Percentiles rank a stretch among this genome's conserved stretches.
phyloP scores from a whole-genome alignment of 2,329 filamentous ascomycete species.

The Cordyceps pruinosa region DNA sequence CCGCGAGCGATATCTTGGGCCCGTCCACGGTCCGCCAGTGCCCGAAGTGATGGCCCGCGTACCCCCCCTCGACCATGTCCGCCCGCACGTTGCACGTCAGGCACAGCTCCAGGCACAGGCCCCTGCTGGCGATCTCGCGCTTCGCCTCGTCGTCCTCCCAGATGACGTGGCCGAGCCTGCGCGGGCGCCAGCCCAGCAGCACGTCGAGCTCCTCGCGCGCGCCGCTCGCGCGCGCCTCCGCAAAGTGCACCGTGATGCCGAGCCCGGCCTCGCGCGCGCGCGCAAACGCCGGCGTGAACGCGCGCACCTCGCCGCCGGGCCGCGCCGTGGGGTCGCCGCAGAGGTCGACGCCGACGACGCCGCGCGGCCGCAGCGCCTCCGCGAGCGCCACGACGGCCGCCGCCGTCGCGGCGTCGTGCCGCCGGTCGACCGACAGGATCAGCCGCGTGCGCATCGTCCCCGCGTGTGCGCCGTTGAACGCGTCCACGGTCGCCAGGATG shows the following conservation, averaged over 20 bases:
- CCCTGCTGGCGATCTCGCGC: constrained; percentile 41
- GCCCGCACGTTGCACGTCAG: constrained; percentile 76
- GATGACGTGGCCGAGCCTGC: constrained; percentile 72
- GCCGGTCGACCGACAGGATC: constrained; percentile 69
- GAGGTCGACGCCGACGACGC: constrained; percentile 69
- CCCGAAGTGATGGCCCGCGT: constrained; percentile 68
- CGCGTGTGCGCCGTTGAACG: constrained; percentile 32
- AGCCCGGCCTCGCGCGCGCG: constrained; percentile 49
- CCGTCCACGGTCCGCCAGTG: constrained; percentile 57
- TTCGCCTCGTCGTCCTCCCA: constrained; percentile 59
- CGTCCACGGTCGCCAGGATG: constrained; percentile 57
- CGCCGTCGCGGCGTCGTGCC: constrained; percentile 52
- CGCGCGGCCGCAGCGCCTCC: constrained; percentile 39
- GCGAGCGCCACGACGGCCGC: constrained; percentile 59
- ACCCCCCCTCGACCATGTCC: constrained; percentile 61
- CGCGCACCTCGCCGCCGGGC: constrained; percentile 49
- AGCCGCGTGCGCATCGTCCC: constrained; percentile 55
- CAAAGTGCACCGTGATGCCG: constrained; percentile 70
- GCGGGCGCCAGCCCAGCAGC: constrained; percentile 59
- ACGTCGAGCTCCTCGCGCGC: constrained; percentile 53
- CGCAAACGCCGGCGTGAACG: constrained; percentile 53
- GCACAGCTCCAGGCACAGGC: constrained; percentile 66
- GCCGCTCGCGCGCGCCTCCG: constrained; percentile 55
- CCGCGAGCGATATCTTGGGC: constrained; percentile 59
- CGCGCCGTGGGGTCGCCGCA: constrained; percentile 61